Conservation (phyloP, 345 rosid genomes). For the Excoecaria cochinchinensis region DNA sequence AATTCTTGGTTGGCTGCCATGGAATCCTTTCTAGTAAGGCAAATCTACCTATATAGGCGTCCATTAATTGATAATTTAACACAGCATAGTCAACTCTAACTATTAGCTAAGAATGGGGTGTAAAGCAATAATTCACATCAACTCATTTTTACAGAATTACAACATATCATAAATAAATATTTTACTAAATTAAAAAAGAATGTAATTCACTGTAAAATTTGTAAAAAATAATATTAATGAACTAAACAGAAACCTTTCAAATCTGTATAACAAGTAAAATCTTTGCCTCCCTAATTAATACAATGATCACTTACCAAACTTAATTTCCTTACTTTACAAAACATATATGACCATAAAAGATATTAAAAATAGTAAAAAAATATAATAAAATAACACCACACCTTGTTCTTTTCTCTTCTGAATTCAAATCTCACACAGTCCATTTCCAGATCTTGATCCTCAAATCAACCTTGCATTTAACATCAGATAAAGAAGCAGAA, state of each 20-base stretch:
- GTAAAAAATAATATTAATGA: not conserved
- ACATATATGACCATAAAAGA: not conserved
- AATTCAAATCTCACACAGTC: conserved; percentile 31
- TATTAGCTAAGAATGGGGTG: not conserved
- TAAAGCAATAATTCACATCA: not conserved
- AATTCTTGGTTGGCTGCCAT: not conserved
- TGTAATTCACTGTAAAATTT: not conserved
- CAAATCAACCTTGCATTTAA: conserved; percentile 73
- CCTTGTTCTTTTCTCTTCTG: not conserved
- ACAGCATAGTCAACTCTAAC: not conserved
- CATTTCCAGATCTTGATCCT: conserved; percentile 88
- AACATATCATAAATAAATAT: not conserved
- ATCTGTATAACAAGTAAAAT: not conserved
- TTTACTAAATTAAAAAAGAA: not conserved
- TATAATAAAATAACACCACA: not conserved
- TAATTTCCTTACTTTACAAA: not conserved
- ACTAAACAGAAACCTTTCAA: not conserved
- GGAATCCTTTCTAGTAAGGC: not conserved
- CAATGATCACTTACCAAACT: not conserved
- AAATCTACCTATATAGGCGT: not conserved
- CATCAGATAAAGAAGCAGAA: conserved; percentile 50
- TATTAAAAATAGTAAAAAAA: not conserved
- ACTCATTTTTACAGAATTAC: not conserved
- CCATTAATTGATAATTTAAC: not conserved
- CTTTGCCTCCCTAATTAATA: not conserved